Conservation (phyloP, 108 stramenopile genomes). For the Cylindrotheca fusiformis region DNA sequence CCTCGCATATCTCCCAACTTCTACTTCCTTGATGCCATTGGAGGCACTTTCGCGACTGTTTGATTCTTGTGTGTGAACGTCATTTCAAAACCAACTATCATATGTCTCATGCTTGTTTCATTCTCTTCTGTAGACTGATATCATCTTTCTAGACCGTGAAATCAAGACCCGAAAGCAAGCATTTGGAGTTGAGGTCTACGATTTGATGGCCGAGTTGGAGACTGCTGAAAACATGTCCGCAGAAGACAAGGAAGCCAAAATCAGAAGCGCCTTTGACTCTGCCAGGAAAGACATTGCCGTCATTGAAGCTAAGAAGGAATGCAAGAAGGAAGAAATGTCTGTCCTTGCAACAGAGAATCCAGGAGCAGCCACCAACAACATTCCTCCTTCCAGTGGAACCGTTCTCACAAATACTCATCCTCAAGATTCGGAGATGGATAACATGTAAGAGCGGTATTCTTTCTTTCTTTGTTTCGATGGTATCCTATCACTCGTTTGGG, state of each 20-base stretch:
- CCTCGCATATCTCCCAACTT: too few relatives aligned
- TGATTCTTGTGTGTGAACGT: too few relatives aligned
- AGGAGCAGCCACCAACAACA: constrained; percentile 18
- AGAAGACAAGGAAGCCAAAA: constrained; percentile 59
- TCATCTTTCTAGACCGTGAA: constrained; percentile 85
- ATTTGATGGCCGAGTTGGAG: constrained; percentile 67
- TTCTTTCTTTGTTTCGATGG: too few relatives aligned
- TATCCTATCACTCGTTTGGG: too few relatives aligned
- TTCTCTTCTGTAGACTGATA: constrained; percentile 56
- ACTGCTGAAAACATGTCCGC: constrained; percentile 30
- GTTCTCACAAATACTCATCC: constrained; percentile 53
- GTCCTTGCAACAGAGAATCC: constrained; percentile 35
- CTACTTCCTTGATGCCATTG: too few relatives aligned
- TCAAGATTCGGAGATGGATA: constrained; percentile 15
- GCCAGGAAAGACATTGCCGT: constrained; percentile 74
- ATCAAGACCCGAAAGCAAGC: constrained; percentile 82
- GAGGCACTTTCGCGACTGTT: too few relatives aligned
- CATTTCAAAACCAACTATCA: too few relatives aligned
- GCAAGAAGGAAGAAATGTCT: constrained; percentile 66
- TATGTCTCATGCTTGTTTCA: not conserved
- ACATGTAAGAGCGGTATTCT: constrained; percentile 18
- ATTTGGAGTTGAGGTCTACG: constrained; percentile 82
- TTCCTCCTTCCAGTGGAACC: constrained; percentile 60
- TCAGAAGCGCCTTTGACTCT: constrained; percentile 53
- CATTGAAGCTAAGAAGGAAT: constrained; percentile 64